Percentiles rank a stretch among this genome's conserved stretches.
Conservation (phyloP, 2,329 filamentous ascomycete species). For the Leptographium procerum region DNA sequence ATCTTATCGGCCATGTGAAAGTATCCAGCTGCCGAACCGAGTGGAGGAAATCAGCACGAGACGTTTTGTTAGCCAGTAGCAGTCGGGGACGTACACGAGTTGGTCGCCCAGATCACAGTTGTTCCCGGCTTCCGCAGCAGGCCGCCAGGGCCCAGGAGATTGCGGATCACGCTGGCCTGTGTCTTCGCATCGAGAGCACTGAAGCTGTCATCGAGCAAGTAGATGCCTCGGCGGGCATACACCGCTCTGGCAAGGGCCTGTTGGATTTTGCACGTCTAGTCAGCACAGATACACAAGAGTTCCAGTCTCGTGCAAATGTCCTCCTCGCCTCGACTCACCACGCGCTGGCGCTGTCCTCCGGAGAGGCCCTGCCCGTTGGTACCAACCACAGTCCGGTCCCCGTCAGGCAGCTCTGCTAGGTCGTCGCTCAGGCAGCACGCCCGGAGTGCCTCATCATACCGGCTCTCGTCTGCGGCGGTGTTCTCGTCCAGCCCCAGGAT, state of each 20-base stretch:
- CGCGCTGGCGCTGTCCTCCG: constrained; percentile 19
- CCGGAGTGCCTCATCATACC: constrained; percentile 2
- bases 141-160: constrained; percentile 20
- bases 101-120: constrained; percentile 23
- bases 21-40: constrained; percentile 10
- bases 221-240: constrained; percentile 18
- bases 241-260: constrained; percentile 26
- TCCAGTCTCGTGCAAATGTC: no score
- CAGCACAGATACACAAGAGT: neutral
- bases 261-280: neutral
- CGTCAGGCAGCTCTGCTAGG: constrained; percentile 11
- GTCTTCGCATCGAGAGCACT: constrained; percentile 25
- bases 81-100: constrained; percentile 16
- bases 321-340: constrained; percentile 14
- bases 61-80: neutral
- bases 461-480: neutral
- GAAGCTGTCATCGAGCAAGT: constrained; percentile 25
- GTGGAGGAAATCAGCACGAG: neutral
- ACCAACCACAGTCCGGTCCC: constrained; percentile 14
- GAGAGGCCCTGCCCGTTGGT: constrained; percentile 16
- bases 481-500: constrained; percentile 1
- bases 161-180: constrained; percentile 17
- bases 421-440: constrained; percentile 17
- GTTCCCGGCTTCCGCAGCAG: constrained; percentile 16
- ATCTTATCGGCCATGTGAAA: constrained; percentile 30